These are phyloP conservation scores for Penicillium canariense DNA, from an alignment of 495 filamentous ascomycete species.

Conservation along the genomic window DNA sequence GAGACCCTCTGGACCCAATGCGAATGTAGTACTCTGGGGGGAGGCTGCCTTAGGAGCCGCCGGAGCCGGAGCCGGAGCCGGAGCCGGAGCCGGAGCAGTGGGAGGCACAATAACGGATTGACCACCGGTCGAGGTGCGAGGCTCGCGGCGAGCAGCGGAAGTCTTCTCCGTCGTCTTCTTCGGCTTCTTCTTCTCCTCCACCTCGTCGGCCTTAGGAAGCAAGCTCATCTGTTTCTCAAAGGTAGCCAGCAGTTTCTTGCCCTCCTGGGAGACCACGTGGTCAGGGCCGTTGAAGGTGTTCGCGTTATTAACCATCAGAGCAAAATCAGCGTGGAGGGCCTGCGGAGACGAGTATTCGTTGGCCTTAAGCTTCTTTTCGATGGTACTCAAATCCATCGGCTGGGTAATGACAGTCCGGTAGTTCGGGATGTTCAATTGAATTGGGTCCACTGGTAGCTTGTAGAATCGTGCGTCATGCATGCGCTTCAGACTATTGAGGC, in stretches of 20 bases:
- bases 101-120: conserved; percentile 15
- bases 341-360: conserved; percentile 61
- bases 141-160: conserved; percentile 51
- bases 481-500: conserved; percentile 72
- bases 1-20: conserved; percentile 77
- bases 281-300: conserved; percentile 75
- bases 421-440: conserved; percentile 63
- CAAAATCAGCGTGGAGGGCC: conserved; percentile 67
- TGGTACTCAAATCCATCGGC: conserved; percentile 79
- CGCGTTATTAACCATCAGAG: conserved; percentile 73
- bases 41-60: conserved; percentile 38
- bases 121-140: conserved; percentile 44
- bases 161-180: conserved; percentile 53
- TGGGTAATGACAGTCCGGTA: conserved; percentile 70
- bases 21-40: conserved; percentile 65
- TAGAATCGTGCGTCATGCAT: conserved; percentile 73
- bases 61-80: conserved; percentile 13
- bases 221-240: conserved; percentile 59
- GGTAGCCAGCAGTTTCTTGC: conserved; percentile 55
- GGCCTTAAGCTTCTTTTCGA: conserved; percentile 77
- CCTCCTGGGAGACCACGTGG: conserved; percentile 67
- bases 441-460: conserved; percentile 67
- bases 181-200: conserved; percentile 62
- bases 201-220: conserved; percentile 49
- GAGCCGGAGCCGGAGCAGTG: not conserved